phyloP scores from a whole-genome alignment of 2,329 filamentous ascomycete species.

The Thielaviopsis ethacetica region DNA sequence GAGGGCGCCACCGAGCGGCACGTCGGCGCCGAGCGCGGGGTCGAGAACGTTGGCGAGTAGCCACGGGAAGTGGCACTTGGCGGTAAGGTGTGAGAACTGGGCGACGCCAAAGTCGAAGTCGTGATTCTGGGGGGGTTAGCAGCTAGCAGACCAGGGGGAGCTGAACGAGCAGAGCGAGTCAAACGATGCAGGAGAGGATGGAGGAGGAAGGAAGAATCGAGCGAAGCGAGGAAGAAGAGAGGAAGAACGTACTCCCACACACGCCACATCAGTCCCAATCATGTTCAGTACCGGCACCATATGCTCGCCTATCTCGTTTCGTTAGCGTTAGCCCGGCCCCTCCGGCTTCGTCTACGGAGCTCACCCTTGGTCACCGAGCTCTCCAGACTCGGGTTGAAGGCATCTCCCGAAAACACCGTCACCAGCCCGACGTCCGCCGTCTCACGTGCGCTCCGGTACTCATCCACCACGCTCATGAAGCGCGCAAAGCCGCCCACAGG shows the following conservation, averaged over 20 bases:
- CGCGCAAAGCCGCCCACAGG: conserved; percentile 68
- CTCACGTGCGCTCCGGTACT: conserved; percentile 49
- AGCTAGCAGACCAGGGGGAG: too few species aligned
- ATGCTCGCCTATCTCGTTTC: conserved; percentile 44
- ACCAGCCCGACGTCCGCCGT: conserved; percentile 47
- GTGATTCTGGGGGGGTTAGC: conserved; percentile 75
- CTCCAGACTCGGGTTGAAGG: conserved; percentile 81
- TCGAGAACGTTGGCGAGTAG: conserved; percentile 78
- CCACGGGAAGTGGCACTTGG: conserved; percentile 75
- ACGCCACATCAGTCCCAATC: conserved; percentile 64
- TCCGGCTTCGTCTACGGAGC: too few species aligned
- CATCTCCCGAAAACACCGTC: conserved; percentile 81
- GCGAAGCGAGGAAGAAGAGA: too few species aligned
- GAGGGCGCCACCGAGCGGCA: conserved; percentile 59
- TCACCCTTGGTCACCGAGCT: conserved; percentile 77
- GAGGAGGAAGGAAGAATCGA: background rate
- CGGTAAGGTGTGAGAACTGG: conserved; percentile 58
- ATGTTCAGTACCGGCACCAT: conserved; percentile 77
- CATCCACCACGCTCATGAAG: conserved; percentile 62
- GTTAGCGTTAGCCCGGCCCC: too few species aligned
- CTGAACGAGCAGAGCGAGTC: too few species aligned
- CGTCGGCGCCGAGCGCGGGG: conserved; percentile 57
- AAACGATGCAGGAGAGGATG: too few species aligned
- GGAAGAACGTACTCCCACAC: conserved; percentile 49
- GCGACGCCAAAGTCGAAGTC: conserved; percentile 82